Percentiles rank a stretch among this genome's conserved stretches.
Conservation (phyloP, 352 stramenopile genomes). For the Pilasporangium apinafurcum region DNA sequence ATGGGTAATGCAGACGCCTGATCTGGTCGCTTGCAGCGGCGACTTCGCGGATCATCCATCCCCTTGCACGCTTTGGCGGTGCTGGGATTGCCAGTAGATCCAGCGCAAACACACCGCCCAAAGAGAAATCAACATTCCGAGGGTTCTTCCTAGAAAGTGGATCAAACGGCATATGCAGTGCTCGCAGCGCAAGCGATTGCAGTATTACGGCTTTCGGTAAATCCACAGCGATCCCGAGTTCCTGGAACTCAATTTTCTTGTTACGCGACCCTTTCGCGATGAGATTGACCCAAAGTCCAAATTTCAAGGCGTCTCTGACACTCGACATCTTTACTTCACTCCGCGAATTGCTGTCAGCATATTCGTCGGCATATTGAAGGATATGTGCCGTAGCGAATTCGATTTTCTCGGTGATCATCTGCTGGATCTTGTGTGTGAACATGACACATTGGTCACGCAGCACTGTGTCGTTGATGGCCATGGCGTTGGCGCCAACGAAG, state of each 20-base stretch:
- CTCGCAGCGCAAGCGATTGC: slow-evolving; percentile 66
- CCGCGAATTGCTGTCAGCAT: slow-evolving; percentile 40
- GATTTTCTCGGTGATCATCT: slow-evolving; percentile 57
- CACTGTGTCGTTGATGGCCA: slow-evolving; percentile 40
- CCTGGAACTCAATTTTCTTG: slow-evolving; percentile 69
- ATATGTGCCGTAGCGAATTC: slow-evolving; percentile 58
- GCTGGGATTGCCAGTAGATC: slow-evolving; percentile 64
- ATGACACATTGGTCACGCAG: slow-evolving; percentile 27
- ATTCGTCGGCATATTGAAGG: slow-evolving; percentile 72
- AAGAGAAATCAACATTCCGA: slow-evolving; percentile 30
- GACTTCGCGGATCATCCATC: slow-evolving; percentile 77
- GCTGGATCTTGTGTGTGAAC: slow-evolving; percentile 47
- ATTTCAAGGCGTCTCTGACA: slow-evolving; percentile 30
- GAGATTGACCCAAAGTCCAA: slow-evolving; percentile 72
- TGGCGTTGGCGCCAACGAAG: slow-evolving; percentile 45
- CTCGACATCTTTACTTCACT: slow-evolving; percentile 69
- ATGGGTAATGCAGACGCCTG: slow-evolving; percentile 61
- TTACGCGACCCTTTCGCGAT: slow-evolving; percentile 67
- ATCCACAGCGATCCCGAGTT: slow-evolving; percentile 59
- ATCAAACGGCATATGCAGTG: slow-evolving; percentile 62
- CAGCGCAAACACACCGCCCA: slow-evolving; percentile 60
- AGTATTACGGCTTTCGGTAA: slow-evolving; percentile 74
- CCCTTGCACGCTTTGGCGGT: slow-evolving; percentile 56
- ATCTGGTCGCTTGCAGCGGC: slow-evolving; percentile 33
- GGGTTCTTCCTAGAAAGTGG: slow-evolving; percentile 16